Percentiles rank a stretch among this genome's conserved stretches.
phyloP scores from a whole-genome alignment of 805 yeast species.

The Candida vaughaniae region DNA sequence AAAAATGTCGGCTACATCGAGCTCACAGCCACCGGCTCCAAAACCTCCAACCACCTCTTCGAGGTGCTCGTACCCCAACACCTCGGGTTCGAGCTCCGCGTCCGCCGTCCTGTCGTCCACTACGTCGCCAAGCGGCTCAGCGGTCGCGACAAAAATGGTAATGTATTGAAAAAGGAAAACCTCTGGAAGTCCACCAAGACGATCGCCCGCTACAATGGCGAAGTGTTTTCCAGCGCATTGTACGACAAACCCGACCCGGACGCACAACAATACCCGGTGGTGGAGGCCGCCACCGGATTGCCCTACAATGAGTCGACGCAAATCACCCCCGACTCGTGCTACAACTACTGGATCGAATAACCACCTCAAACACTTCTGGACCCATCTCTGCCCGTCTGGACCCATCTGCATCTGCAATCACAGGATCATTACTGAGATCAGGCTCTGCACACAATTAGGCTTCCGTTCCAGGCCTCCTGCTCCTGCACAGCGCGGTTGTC shows the following conservation, averaged over 20 bases:
- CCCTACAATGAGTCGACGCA: slow-evolving; percentile 2
- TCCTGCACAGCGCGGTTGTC: no score
- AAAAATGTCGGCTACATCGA: slow-evolving; percentile 64
- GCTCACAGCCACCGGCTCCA: slow-evolving; percentile 57
- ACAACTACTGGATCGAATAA: slow-evolving; percentile 9
- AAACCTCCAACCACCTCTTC: slow-evolving; percentile 24
- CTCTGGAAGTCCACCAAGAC: slow-evolving; percentile 19
- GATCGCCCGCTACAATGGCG: slow-evolving; percentile 16
- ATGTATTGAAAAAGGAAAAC: slow-evolving; percentile 20
- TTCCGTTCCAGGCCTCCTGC: no score
- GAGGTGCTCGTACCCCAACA: slow-evolving; percentile 55
- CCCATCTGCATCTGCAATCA: no score
- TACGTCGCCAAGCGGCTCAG: slow-evolving; percentile 38
- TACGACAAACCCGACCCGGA: slow-evolving; percentile 13
- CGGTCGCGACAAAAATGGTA: slow-evolving; percentile 26
- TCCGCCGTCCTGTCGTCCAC: slow-evolving; percentile 52
- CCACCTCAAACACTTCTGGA: no score
- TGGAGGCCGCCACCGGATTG: slow-evolving; percentile 5
- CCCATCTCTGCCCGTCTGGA: no score
- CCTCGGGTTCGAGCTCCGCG: slow-evolving; percentile 26
- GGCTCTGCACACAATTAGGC: no score
- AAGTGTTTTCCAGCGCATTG: slow-evolving; percentile 17
- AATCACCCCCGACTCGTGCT: slow-evolving; percentile 2
- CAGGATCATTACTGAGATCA: no score
- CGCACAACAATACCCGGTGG: slow-evolving; percentile 2